Conservation (phyloP, 805 yeast species). For the Teunomyces cretensis region DNA sequence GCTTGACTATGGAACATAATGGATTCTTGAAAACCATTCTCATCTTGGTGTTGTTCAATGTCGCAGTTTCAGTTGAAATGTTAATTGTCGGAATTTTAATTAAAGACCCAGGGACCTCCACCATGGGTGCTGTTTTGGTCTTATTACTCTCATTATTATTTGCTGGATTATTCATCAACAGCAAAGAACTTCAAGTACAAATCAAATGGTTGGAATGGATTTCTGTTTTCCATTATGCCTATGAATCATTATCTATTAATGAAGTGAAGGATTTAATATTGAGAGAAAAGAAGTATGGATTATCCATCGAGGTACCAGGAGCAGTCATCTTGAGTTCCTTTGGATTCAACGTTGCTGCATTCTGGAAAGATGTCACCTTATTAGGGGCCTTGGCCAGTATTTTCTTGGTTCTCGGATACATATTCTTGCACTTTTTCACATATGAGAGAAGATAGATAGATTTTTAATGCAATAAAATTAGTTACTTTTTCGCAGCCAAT, state of each 20-base stretch:
- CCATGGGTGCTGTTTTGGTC: conserved; percentile 80
- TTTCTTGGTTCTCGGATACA: conserved; percentile 69
- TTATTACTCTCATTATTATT: conserved; percentile 82
- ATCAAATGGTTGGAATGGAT: conserved; percentile 77
- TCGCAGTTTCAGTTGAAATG: conserved; percentile 82
- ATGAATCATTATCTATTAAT: conserved; percentile 88
- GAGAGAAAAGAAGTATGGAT: conserved; percentile 86
- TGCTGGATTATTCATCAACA: conserved; percentile 91
- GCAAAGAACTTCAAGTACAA: conserved; percentile 53
- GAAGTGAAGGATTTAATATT: conserved; percentile 86
- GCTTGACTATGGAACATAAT: conserved; percentile 73
- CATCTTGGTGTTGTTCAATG: conserved; percentile 77
- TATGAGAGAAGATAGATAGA: conserved; percentile 62
- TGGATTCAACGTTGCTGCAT: conserved; percentile 84
- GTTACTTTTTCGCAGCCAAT: neutral
- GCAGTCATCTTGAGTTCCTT: conserved; percentile 94
- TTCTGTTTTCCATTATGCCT: conserved; percentile 93
- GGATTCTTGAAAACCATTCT: conserved; percentile 70
- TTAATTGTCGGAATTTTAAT: conserved; percentile 84
- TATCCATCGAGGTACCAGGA: conserved; percentile 95
- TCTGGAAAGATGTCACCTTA: conserved; percentile 62
- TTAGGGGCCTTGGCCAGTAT: conserved; percentile 55
- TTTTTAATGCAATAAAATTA: neutral
- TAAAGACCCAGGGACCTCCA: conserved; percentile 89
- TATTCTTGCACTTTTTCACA: conserved; percentile 69